These are phyloP conservation scores for Acer yangbiense DNA, from an alignment of 345 rosid genomes.

Conservation along the genomic window DNA sequence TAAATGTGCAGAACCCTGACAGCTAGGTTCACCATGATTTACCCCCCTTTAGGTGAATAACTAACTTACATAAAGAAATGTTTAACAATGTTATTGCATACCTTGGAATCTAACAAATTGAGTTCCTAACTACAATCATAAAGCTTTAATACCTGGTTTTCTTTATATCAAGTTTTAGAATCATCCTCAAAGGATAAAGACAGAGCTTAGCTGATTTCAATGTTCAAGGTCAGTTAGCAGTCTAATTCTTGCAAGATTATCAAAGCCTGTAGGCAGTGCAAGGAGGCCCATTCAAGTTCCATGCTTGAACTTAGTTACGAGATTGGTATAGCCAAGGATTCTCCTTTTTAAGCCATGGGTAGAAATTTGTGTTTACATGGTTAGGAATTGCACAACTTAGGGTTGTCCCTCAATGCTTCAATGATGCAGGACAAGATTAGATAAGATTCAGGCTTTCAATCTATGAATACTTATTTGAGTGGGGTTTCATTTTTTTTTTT, in stretches of 20 bases:
- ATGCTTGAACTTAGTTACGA: background rate
- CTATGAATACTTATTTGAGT: no score
- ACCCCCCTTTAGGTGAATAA: constrained; percentile 5
- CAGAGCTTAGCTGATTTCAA: background rate
- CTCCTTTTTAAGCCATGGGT: background rate
- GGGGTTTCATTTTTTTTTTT: no score
- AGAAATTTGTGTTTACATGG: background rate
- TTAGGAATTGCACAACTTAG: no score
- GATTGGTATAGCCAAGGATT: background rate
- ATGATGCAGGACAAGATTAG: no score
- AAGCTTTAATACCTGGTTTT: background rate
- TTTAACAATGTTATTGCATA: background rate
- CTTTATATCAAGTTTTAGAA: constrained; percentile 3
- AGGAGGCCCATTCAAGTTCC: background rate
- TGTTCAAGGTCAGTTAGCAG: background rate
- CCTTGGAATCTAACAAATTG: background rate
- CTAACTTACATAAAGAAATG: background rate
- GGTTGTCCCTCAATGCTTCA: no score
- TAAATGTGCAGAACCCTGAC: background rate
- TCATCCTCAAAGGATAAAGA: background rate
- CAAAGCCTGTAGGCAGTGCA: background rate
- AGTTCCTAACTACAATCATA: background rate
- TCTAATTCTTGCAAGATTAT: background rate
- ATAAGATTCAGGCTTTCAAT: no score
- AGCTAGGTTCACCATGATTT: background rate